Evolutionary conservation across 176 grass and related monocot species (phyloP).

Genomic region (Zoysia pacifica): DNA sequence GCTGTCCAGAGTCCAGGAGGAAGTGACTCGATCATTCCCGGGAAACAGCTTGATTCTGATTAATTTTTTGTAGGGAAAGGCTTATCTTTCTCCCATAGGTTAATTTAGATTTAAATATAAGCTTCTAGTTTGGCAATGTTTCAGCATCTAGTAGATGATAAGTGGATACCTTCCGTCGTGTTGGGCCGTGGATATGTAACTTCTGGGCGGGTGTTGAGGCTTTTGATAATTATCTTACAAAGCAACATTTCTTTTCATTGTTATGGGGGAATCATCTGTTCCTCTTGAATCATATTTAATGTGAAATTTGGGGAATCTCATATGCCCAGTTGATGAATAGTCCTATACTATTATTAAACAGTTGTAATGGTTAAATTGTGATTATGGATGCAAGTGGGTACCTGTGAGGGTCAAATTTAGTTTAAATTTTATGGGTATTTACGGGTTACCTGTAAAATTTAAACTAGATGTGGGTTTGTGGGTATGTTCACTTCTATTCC

Average conservation of each 20-base stretch:
- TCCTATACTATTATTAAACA: not conserved
- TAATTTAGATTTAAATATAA: constrained; percentile 69
- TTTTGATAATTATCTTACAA: constrained; percentile 44
- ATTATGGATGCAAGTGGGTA: too few relatives aligned
- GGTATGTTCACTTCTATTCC: too few relatives aligned
- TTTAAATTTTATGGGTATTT: too few relatives aligned
- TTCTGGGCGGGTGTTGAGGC: constrained; percentile 22
- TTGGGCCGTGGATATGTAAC: constrained; percentile 47
- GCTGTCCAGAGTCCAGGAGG: constrained; percentile 92
- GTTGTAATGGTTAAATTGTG: too few relatives aligned
- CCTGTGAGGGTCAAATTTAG: too few relatives aligned
- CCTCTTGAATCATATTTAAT: not conserved
- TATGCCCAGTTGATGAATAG: not conserved
- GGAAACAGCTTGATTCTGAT: constrained; percentile 84
- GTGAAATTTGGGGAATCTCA: not conserved
- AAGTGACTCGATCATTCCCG: constrained; percentile 88
- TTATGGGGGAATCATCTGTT: not conserved
- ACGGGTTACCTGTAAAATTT: too few relatives aligned
- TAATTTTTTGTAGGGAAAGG: constrained; percentile 51
- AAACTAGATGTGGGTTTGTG: too few relatives aligned
- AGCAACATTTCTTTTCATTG: not conserved
- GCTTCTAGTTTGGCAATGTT: constrained; percentile 44
- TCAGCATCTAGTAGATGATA: constrained; percentile 40
- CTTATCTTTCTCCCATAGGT: constrained; percentile 66
- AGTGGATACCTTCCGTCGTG: constrained; percentile 43